Base-by-base conservation (phyloP, 805 yeast species). In the Metschnikowia reukaufii region DNA sequence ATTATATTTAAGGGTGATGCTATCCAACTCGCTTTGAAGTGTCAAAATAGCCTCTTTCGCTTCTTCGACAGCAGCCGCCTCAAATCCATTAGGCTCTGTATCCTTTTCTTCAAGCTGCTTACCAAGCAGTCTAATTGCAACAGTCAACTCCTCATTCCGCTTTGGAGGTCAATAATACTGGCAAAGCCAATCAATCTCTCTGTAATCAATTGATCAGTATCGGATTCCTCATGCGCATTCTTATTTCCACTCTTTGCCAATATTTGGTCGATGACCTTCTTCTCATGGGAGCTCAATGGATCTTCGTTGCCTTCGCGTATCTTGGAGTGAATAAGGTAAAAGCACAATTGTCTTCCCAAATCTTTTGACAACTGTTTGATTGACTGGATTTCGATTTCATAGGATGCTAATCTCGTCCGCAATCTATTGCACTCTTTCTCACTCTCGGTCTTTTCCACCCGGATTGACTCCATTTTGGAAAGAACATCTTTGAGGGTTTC, bases 321-420 rank as follows among this genome's bases (percentile, higher is more conserved):
- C 23, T 81, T 73, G 1, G 87, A 72, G 59, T 86, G 88, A 13
- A 85, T 77, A 32, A 92, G 72, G 31, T 90, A 73, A 40, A 75
- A 77, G 55, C 87, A 88, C n/a, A 94, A 77, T 62, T 92, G 98
- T 36, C 83, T 81, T 6, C 95, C 87, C 33, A 92, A 68, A 59
- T 92, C 97, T 23, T 75, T 67, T 36, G 84, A 78, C 52, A 84
- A 82, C 47, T 76, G 78, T 37, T 76, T 73, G 51, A 86, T 62
- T 4, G 78, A 67, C 13, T 62, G 66, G 12, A 76, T 60, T 54
- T 81, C 84, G 20, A 68, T 62, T 51, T 74, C 75, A 36, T 69
- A 63, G 44, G 80, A 85, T 10, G 65, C 59, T 39, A 66, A 45
- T 48, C 66, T 56, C 17, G 65, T 43, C 48, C 67, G 59, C 48